These are phyloP conservation scores for Vitis riparia DNA, from an alignment of 164 flowering plant species.

Conservation along the genomic window DNA sequence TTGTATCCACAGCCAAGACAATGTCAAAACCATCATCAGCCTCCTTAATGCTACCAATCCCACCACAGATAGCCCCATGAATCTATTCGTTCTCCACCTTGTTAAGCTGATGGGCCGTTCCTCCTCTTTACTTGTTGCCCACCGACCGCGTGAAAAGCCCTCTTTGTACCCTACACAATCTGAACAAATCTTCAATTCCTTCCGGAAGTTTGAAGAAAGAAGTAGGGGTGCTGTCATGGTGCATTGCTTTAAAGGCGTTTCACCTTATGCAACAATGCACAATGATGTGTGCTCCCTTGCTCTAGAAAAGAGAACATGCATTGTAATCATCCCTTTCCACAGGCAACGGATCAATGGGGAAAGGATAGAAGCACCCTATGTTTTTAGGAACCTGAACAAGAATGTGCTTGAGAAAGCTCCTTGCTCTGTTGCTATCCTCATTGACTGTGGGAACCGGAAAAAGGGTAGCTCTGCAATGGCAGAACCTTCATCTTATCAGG, in stretches of 20 bases:
- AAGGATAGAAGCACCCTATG: slow-evolving; percentile 13
- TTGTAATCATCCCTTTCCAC: slow-evolving; percentile 43
- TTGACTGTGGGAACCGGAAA: slow-evolving; percentile 26
- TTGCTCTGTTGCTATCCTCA: slow-evolving; percentile 56
- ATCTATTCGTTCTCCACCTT: slow-evolving; percentile 35
- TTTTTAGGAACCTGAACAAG: slow-evolving; percentile 26
- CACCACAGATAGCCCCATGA: slow-evolving; percentile 36
- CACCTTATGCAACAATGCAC: slow-evolving; percentile 47
- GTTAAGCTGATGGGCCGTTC: slow-evolving; percentile 42
- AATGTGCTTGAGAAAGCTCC: slow-evolving; percentile 42
- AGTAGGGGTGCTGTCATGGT: slow-evolving; percentile 10
- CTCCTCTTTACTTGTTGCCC: slow-evolving; percentile 36
- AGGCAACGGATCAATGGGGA: slow-evolving; percentile 20
- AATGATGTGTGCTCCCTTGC: slow-evolving; percentile 48
- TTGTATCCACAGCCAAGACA: slow-evolving; percentile 41
- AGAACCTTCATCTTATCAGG: slow-evolving; percentile 10
- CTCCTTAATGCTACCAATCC: slow-evolving; percentile 48
- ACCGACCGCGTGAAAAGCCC: slow-evolving; percentile 17
- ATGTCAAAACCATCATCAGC: slow-evolving; percentile 28
- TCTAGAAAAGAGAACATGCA: slow-evolving; percentile 30
- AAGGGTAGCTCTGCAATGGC: neutral
- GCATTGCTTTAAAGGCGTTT: slow-evolving; percentile 30
- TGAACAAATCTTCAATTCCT: slow-evolving; percentile 41
- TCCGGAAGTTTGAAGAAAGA: slow-evolving; percentile 21
- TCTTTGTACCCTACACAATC: slow-evolving; percentile 8